phyloP scores from a whole-genome alignment of 345 rosid species.

The Barbarea vulgaris region DNA sequence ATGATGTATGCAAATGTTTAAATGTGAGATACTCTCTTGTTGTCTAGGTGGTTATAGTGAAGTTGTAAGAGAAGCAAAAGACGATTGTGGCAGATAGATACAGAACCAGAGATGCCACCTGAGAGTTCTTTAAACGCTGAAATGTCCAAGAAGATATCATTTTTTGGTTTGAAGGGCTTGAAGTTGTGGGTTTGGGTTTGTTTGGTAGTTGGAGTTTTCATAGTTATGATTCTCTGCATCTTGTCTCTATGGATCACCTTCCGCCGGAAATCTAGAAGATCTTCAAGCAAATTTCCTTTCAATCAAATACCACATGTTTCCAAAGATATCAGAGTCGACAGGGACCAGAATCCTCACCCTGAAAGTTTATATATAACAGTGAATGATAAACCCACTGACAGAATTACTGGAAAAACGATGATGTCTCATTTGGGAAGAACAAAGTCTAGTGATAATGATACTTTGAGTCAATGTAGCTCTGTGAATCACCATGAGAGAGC shows the following conservation, averaged over 20 bases:
- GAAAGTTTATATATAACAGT: slow-evolving; percentile 51
- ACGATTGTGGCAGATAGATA: slow-evolving; percentile 8
- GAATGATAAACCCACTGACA: slow-evolving; percentile 55
- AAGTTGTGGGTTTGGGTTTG: slow-evolving; percentile 92
- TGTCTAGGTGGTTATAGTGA: slow-evolving; percentile 27
- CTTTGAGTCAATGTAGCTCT: slow-evolving; percentile 76
- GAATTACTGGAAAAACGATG: slow-evolving; percentile 49
- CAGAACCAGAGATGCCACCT: slow-evolving; percentile 57
- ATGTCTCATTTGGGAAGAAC: slow-evolving; percentile 58
- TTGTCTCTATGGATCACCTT: slow-evolving; percentile 83
- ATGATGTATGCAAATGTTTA: slow-evolving; percentile 28
- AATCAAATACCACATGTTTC: slow-evolving; percentile 78
- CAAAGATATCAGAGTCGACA: slow-evolving; percentile 89
- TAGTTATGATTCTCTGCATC: slow-evolving; percentile 78
- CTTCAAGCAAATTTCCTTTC: slow-evolving; percentile 51
- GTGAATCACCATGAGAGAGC: slow-evolving; percentile 68
- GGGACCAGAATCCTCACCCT: slow-evolving; percentile 49
- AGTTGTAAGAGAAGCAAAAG: slow-evolving; percentile 25
- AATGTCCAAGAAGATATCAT: slow-evolving; percentile 70
- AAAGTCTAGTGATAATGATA: slow-evolving; percentile 84
- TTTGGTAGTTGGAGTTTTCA: slow-evolving; percentile 69
- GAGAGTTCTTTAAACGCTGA: slow-evolving; percentile 68
- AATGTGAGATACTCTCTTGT: slow-evolving; percentile 13
- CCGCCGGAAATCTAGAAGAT: slow-evolving; percentile 62
- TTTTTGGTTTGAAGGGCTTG: slow-evolving; percentile 90